phyloP scores from a whole-genome alignment of 2,329 filamentous ascomycete species.

The Arthroderma sp. region DNA sequence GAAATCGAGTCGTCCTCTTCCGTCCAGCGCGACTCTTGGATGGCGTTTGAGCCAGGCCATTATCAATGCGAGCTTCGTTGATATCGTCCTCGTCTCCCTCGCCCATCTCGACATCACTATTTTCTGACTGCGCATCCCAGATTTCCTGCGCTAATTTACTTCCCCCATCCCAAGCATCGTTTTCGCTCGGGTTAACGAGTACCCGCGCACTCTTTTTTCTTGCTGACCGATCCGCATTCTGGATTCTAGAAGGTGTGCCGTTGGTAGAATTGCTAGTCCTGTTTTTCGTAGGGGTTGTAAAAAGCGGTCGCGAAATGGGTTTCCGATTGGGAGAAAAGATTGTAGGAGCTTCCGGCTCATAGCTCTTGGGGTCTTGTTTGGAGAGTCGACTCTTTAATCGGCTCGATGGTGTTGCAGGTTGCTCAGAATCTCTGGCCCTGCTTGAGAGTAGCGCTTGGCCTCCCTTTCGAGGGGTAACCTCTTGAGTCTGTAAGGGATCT shows the following conservation, averaged over 20 bases:
- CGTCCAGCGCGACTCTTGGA: constrained; percentile 19
- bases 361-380: constrained; percentile 15
- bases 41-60: constrained; percentile 13
- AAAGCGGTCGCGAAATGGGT: constrained; percentile 24
- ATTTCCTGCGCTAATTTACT: constrained; percentile 58
- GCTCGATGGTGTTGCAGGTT: constrained; percentile 15
- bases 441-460: constrained; percentile 18
- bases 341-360: constrained; percentile 21
- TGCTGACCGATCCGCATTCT: constrained; percentile 71
- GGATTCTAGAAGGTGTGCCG: constrained; percentile 49
- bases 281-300: constrained; percentile 28
- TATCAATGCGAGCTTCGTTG: constrained; percentile 19
- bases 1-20: constrained; percentile 41
- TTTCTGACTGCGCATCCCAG: constrained; percentile 30
- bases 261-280: constrained; percentile 4
- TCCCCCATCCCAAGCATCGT: constrained; percentile 48
- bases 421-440: constrained; percentile 5
- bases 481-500: constrained; percentile 16
- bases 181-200: constrained; percentile 64
- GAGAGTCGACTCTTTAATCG: constrained; percentile 17
- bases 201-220: constrained; percentile 69
- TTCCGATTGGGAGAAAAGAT: constrained; percentile 27
- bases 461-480: constrained; percentile 29
- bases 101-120: constrained; percentile 18
- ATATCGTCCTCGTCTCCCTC: constrained; percentile 26